Percentiles rank a stretch among this genome's conserved stretches.
These are phyloP conservation scores for Phytophthora kernoviae DNA, from an alignment of 352 stramenopile genomes.

Conservation along the genomic window DNA sequence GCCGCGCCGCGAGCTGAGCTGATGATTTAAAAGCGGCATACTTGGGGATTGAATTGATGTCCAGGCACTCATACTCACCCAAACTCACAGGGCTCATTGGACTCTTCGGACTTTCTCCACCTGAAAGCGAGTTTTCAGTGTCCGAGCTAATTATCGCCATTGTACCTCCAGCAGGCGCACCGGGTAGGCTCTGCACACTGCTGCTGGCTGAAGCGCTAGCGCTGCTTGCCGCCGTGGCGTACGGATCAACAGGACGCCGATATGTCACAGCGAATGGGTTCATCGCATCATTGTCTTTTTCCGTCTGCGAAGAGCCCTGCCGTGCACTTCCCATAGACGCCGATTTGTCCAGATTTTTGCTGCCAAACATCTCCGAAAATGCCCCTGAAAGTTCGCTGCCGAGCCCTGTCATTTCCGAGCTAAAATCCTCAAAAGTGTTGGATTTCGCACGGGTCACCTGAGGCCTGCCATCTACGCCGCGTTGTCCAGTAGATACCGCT, in stretches of 20 bases:
- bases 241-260: conserved; percentile 41
- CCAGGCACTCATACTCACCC: conserved; percentile 73
- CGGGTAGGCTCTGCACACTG: conserved; percentile 24
- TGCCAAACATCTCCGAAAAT: conserved; percentile 38
- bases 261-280: conserved; percentile 74
- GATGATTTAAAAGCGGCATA: conserved; percentile 75
- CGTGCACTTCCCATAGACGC: conserved; percentile 5
- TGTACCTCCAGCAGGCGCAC: conserved; percentile 13
- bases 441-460: conserved; percentile 12
- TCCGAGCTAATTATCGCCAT: not conserved
- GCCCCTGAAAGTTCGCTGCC: conserved; percentile 32
- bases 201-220: conserved; percentile 23
- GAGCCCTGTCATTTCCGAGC: conserved; percentile 34
- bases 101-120: conserved; percentile 25
- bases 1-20: conserved; percentile 28
- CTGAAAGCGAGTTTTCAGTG: conserved; percentile 21
- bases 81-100: conserved; percentile 62
- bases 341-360: conserved; percentile 15
- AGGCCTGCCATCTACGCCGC: conserved; percentile 2
- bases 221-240: conserved; percentile 17
- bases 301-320: not conserved
- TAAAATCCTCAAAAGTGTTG: conserved; percentile 28
- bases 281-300: conserved; percentile 62
- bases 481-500: not conserved
- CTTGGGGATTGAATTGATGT: conserved; percentile 75